These are phyloP conservation scores for Globisporangium uncinulatum DNA, from an alignment of 352 stramenopile genomes.

Conservation along the genomic window DNA sequence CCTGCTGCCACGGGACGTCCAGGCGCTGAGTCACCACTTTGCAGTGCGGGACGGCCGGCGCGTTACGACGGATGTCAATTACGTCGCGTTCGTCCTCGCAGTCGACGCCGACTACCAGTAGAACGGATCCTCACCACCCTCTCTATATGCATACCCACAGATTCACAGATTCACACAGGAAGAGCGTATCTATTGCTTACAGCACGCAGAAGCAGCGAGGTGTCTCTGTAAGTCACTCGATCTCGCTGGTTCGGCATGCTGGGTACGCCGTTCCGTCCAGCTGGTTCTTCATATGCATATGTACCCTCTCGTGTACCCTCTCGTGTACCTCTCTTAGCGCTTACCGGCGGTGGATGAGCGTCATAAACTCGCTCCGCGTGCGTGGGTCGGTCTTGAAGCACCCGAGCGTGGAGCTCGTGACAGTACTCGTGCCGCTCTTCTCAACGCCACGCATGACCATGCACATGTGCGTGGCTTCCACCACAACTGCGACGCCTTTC, in stretches of 20 bases:
- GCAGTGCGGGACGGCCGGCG: conserved; percentile 44
- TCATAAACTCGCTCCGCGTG: conserved; percentile 86
- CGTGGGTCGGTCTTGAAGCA: conserved; percentile 95
- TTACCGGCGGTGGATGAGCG: conserved; percentile 79
- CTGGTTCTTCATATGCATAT: conserved; percentile 5
- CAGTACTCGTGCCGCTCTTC: conserved; percentile 94
- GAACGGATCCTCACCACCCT: not conserved
- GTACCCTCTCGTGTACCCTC: not conserved
- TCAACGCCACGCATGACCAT: conserved; percentile 99
- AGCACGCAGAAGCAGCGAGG: conserved; percentile 36
- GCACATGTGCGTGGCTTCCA: conserved; percentile 99
- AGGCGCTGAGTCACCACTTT: conserved; percentile 47
- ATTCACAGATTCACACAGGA: conserved; percentile 18
- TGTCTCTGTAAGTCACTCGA: not conserved
- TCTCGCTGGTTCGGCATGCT: conserved; percentile 30
- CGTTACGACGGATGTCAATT: conserved; percentile 69
- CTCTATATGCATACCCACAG: not conserved
- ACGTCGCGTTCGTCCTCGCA: conserved; percentile 63
- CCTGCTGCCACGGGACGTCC: conserved; percentile 42
- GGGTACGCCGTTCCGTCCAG: conserved; percentile 32
- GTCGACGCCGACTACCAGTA: conserved; percentile 70
- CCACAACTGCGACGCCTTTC: conserved; percentile 97
- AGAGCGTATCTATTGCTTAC: conserved; percentile 33
- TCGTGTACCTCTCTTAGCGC: not conserved
- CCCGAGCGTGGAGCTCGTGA: conserved; percentile 96